Conservation (phyloP, 2,329 filamentous ascomycete species). For the Aureobasidium pullulans region DNA sequence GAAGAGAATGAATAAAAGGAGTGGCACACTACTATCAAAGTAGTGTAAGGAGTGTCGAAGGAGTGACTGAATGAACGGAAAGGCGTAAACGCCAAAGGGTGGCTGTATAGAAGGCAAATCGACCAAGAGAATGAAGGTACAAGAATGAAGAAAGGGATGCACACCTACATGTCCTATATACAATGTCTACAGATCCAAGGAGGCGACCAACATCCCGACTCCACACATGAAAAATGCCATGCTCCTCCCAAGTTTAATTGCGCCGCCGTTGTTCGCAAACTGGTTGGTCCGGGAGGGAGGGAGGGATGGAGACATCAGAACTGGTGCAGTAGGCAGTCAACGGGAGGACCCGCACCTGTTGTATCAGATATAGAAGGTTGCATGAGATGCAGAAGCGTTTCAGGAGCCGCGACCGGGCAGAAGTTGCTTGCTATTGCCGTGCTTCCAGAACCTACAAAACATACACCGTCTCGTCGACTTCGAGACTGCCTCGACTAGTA, state of each 20-base stretch:
- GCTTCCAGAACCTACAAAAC: neutral
- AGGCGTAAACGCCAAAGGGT: conserved; percentile 5
- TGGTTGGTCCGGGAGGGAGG: conserved; percentile 6
- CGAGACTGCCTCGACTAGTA: neutral
- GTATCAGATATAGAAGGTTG: conserved; percentile 10
- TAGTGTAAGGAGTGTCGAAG: conserved; percentile 1
- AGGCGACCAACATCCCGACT: neutral
- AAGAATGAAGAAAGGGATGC: neutral
- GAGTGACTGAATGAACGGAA: conserved; percentile 10
- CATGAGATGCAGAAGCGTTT: conserved; percentile 9
- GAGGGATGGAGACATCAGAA: conserved; percentile 1
- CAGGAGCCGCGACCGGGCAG: neutral
- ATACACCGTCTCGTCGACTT: neutral
- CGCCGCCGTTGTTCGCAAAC: neutral
- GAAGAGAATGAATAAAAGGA: neutral
- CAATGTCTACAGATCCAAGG: neutral
- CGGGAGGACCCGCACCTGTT: conserved; percentile 6
- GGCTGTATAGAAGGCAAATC: neutral
- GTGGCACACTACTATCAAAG: conserved; percentile 13
- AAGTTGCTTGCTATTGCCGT: neutral
- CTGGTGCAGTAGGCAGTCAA: neutral
- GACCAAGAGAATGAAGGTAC: conserved; percentile 3
- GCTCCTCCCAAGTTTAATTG: conserved; percentile 3
- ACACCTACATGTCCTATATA: conserved; percentile 8
- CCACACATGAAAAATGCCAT: conserved; percentile 3